Percentiles rank a stretch among this genome's conserved stretches.
Conservation (phyloP, 116 monocot genomes). For the Thalassia testudinum region DNA sequence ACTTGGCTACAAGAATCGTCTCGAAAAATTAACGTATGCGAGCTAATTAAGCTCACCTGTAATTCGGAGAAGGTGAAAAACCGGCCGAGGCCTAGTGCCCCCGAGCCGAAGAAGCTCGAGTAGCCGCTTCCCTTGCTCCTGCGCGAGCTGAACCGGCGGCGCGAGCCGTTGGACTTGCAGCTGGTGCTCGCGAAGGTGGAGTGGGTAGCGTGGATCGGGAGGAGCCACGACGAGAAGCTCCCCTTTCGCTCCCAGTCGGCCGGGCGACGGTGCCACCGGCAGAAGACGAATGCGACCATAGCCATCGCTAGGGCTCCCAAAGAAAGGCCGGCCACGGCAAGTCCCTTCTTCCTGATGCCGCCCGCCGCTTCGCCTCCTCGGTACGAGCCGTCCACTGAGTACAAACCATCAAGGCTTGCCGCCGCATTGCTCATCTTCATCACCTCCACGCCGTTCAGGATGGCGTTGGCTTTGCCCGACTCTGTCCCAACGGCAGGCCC, state of each 20-base stretch:
- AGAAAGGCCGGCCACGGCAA: constrained; percentile 26
- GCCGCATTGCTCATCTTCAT: constrained; percentile 84
- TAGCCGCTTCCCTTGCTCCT: constrained; percentile 47
- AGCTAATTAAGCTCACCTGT: constrained; percentile 16
- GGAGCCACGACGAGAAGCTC: constrained; percentile 83
- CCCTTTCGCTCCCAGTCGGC: constrained; percentile 22
- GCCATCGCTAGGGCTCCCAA: constrained; percentile 24
- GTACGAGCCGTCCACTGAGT: constrained; percentile 52
- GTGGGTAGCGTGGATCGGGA: constrained; percentile 40
- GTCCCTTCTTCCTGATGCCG: constrained; percentile 9
- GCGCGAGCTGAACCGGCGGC: constrained; percentile 18
- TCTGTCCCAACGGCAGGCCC: constrained; percentile 23
- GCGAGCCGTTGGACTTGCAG: constrained; percentile 27
- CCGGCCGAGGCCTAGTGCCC: constrained; percentile 49
- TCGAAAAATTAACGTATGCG: too few relatives aligned
- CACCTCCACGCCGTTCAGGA: constrained; percentile 65
- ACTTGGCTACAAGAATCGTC: too few relatives aligned
- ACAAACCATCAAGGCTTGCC: constrained; percentile 68
- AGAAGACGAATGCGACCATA: constrained; percentile 16
- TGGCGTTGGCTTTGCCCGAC: constrained; percentile 24
- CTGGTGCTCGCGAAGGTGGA: constrained; percentile 22
- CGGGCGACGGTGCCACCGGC: constrained; percentile 24
- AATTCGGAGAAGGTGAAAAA: constrained; percentile 64
- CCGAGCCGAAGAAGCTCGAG: constrained; percentile 27
- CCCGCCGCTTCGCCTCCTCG: constrained; percentile 1